Evolutionary conservation across 148 eudicot species (phyloP), one percentile per base, ranked within the genome.

Genomic region (Vaccinium macrocarpon): DNA sequence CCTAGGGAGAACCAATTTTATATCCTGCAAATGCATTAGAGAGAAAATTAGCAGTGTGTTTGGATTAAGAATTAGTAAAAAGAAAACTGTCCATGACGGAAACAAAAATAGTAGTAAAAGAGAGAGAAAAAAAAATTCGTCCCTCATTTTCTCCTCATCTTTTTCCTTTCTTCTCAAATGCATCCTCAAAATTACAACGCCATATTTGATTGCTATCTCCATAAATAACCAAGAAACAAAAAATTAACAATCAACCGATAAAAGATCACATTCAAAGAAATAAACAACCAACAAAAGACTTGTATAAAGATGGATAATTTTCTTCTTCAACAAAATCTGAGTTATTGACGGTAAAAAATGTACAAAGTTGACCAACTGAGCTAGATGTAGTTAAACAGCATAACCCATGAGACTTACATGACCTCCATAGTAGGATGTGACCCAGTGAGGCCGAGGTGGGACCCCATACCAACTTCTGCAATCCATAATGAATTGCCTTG

Each of bases 1-100:
- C 25, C 86, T 83, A 8, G 25, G 70, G 0, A 92, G 92, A 15
- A 84, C 86, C 80, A 81, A 27, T 80, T 87, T 89, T 55, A 92
- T 90, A 51, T 87, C 92, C 92, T 90, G 82, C 79, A 76, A 76
- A 35, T 76, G 23, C 25, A 16, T 19, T 9, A 42, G 46, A 12
- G 6, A 74, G 23, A 74, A 18, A 6, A 46, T 68, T 27, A 29
- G 38, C 13, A 18, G 27, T 4, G 73, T 27, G 4, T 68, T 68
- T 11, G 73, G 38, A 13, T 68, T 13, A 68, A 13, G 18, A 27
- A 27, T 13, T 12, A 1, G 27, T 8, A 9, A 18, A 18, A 57
- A 56, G 5, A 56, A 56, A 16, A 6, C 0, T 53, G 2, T 1
- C 0, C 3, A 53, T 53, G 57, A 56, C 42, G 5, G 61, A 56